phyloP scores from a whole-genome alignment of 169 alveolate species.

The Plasmodium reichenowi region DNA sequence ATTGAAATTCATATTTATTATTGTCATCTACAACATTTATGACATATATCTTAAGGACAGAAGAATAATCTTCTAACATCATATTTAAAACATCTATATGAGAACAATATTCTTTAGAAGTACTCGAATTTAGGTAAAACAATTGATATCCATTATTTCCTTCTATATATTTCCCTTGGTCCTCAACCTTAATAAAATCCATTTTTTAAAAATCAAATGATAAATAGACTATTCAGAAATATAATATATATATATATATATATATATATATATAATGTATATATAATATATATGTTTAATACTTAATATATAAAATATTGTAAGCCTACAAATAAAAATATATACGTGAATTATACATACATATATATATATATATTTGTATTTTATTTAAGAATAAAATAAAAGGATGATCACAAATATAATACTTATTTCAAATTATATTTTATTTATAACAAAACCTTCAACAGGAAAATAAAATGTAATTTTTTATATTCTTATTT shows the following conservation, averaged over 20 bases:
- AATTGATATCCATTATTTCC: slow-evolving; percentile 32
- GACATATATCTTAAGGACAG: slow-evolving; percentile 22
- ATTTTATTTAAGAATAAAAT: no score
- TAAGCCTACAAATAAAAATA: no score
- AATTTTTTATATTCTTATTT: no score
- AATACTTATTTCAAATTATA: no score
- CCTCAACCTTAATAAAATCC: slow-evolving; percentile 46
- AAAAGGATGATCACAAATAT: no score
- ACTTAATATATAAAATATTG: no score
- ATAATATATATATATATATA: not conserved
- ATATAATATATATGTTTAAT: no score
- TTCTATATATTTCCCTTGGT: slow-evolving; percentile 16
- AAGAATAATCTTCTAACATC: slow-evolving; percentile 39
- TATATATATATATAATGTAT: no score
- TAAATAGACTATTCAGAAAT: not conserved
- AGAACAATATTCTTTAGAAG: slow-evolving; percentile 26
- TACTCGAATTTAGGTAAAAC: slow-evolving; percentile 34
- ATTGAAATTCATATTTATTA: slow-evolving; percentile 11
- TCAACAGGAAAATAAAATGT: no score
- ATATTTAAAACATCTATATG: slow-evolving; percentile 56
- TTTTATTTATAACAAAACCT: no score
- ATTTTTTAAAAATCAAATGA: not conserved
- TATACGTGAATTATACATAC: no score
- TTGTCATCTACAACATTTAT: not conserved
- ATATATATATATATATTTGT: no score